phyloP scores from a whole-genome alignment of 345 rosid genomes.

The Carallia pectinifolia region DNA sequence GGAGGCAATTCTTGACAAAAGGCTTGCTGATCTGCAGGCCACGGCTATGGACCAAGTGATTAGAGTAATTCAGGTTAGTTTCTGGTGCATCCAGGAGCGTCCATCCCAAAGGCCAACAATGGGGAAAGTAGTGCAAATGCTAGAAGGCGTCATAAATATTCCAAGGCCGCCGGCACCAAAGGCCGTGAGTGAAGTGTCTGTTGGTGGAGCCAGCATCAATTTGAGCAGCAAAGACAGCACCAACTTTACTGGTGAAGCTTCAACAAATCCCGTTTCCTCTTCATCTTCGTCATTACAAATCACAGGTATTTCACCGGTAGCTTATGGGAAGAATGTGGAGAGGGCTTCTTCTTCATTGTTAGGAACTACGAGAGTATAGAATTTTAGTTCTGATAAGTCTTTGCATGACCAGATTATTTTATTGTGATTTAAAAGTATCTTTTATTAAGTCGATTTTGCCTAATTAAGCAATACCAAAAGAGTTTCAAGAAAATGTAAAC shows the following conservation, averaged over 20 bases:
- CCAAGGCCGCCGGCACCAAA: slow-evolving; percentile 49
- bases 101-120: slow-evolving; percentile 19
- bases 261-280: slow-evolving; percentile 34
- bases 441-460: too few relatives aligned
- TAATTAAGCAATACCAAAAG: too few relatives aligned
- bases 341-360: slow-evolving; percentile 25
- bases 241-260: slow-evolving; percentile 36
- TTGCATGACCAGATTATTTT: too few relatives aligned
- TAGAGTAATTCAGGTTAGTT: slow-evolving; percentile 11
- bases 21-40: not conserved
- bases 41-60: slow-evolving; percentile 9
- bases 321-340: slow-evolving; percentile 20
- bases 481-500: too few relatives aligned
- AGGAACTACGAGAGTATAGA: too few relatives aligned
- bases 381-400: too few relatives aligned
- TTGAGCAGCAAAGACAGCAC: slow-evolving; percentile 26
- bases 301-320: slow-evolving; percentile 15
- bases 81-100: slow-evolving; percentile 24
- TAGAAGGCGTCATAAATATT: slow-evolving; percentile 39
- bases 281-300: slow-evolving; percentile 31
- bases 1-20: slow-evolving; percentile 6
- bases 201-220: slow-evolving; percentile 33
- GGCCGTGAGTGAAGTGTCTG: slow-evolving; percentile 26
- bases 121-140: slow-evolving; percentile 23
- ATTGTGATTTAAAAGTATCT: too few relatives aligned